phyloP scores from a whole-genome alignment of 352 stramenopile species.

The Phytophthora idaei region DNA sequence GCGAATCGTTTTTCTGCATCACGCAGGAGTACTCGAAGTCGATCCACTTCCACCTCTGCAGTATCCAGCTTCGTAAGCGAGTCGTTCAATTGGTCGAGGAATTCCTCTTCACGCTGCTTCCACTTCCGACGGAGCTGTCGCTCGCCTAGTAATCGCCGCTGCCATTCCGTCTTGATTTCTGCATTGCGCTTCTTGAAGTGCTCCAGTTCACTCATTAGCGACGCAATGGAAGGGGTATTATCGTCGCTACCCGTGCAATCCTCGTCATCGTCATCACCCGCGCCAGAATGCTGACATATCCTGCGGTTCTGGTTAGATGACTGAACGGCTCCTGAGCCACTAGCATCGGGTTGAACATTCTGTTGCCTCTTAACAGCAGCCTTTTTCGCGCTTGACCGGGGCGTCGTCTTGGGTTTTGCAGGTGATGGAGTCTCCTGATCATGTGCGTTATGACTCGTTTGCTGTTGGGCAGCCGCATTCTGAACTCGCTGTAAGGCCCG shows the following conservation, averaged over 20 bases:
- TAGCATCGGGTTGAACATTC: constrained; percentile 11
- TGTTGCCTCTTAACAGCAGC: constrained; percentile 7
- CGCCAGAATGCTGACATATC: constrained; percentile 19
- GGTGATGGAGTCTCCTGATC: constrained; percentile 14
- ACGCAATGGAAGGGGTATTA: constrained; percentile 30
- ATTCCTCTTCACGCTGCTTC: constrained; percentile 80
- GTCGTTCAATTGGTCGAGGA: constrained; percentile 70
- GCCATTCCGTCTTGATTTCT: constrained; percentile 81
- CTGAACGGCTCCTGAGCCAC: constrained; percentile 6
- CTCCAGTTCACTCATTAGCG: constrained; percentile 57
- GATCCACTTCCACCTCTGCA: constrained; percentile 48
- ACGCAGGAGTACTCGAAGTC: constrained; percentile 53
- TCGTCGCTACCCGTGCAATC: constrained; percentile 36
- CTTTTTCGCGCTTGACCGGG: constrained; percentile 21
- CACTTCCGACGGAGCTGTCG: constrained; percentile 79
- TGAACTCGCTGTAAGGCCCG: constrained; percentile 21
- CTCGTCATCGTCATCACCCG: constrained; percentile 36
- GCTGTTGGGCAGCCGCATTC: constrained; percentile 9
- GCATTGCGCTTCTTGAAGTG: constrained; percentile 84
- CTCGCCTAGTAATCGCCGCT: constrained; percentile 77
- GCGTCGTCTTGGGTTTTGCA: constrained; percentile 16
- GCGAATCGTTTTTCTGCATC: constrained; percentile 74
- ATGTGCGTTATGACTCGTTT: constrained; percentile 5
- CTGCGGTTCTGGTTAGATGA: constrained; percentile 16
- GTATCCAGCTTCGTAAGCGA: constrained; percentile 56